phyloP scores from a whole-genome alignment of 2,329 filamentous ascomycete genomes.

The Cucurbitaria berberidis region DNA sequence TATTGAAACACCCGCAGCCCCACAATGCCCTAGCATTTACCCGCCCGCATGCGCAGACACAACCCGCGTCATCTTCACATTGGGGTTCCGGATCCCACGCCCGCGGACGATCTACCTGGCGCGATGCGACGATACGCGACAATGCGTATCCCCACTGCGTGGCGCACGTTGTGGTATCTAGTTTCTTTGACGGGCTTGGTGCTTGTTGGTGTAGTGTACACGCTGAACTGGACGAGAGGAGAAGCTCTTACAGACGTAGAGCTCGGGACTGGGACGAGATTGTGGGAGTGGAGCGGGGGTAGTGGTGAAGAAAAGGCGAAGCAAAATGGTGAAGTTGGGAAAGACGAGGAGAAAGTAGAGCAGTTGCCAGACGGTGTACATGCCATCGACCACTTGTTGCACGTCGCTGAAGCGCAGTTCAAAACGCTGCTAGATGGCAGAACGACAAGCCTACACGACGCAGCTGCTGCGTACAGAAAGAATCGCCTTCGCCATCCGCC shows the following conservation, averaged over 20 bases:
- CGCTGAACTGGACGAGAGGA: not conserved
- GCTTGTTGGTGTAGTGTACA: slow-evolving; percentile 15
- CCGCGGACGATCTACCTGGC: not conserved
- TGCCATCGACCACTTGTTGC: slow-evolving; percentile 49
- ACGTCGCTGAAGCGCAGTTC: slow-evolving; percentile 40
- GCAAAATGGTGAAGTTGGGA: not conserved
- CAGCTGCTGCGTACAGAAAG: slow-evolving; percentile 52
- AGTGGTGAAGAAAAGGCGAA: not conserved
- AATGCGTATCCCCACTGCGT: slow-evolving; percentile 10
- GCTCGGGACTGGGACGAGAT: not conserved
- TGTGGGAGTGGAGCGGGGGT: not conserved
- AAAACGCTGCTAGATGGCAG: slow-evolving; percentile 41
- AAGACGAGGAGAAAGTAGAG: too few species aligned
- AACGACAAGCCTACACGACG: slow-evolving; percentile 46
- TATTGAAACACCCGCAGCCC: slow-evolving; percentile 1
- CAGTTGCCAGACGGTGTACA: slow-evolving; percentile 24
- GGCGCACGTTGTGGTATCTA: slow-evolving; percentile 20
- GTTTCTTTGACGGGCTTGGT: slow-evolving; percentile 15
- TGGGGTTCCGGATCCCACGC: slow-evolving; percentile 1
- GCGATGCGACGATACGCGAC: not conserved
- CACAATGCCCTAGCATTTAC: slow-evolving; percentile 5
- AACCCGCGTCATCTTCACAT: slow-evolving; percentile 6
- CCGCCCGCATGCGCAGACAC: slow-evolving; percentile 11
- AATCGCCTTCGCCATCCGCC: slow-evolving; percentile 57
- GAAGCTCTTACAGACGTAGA: not conserved